Conservation (phyloP, 2,329 filamentous ascomycete genomes). For the Calycina herbarum region DNA sequence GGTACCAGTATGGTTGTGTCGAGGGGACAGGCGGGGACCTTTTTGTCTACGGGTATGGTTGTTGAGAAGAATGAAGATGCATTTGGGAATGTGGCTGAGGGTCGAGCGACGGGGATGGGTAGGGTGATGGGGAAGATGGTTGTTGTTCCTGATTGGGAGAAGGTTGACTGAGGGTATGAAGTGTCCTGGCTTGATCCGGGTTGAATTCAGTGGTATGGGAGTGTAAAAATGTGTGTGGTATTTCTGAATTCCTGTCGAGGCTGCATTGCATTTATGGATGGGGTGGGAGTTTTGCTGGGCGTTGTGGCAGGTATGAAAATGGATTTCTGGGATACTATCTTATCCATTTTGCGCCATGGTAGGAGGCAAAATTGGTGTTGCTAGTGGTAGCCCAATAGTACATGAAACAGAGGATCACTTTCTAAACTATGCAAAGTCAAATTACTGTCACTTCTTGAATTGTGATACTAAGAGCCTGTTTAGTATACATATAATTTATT, state of each 20-base stretch:
- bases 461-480: too few relatives aligned
- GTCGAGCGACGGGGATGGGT: conserved; percentile 61
- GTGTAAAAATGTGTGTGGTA: not conserved
- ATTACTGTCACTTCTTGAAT: too few relatives aligned
- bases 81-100: conserved; percentile 35
- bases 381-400: too few relatives aligned
- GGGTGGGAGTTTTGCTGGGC: too few relatives aligned
- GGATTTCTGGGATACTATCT: too few relatives aligned
- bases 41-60: conserved; percentile 59
- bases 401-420: too few relatives aligned
- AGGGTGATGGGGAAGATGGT: conserved; percentile 63
- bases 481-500: too few relatives aligned
- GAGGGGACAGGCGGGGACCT: conserved; percentile 53
- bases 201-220: not conserved
- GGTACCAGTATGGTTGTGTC: conserved; percentile 55
- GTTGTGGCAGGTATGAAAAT: too few relatives aligned
- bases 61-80: conserved; percentile 45
- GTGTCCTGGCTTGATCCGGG: not conserved
- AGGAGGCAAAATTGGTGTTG: too few relatives aligned
- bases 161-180: conserved; percentile 36
- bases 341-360: too few relatives aligned
- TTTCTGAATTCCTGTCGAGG: not conserved
- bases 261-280: too few relatives aligned
- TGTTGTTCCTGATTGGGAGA: conserved; percentile 57
- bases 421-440: too few relatives aligned